Evolutionary conservation across 2,329 filamentous ascomycete genomes (phyloP), one percentile per base, ranked within the genome.

Genomic region (Eutypella sp.): DNA sequence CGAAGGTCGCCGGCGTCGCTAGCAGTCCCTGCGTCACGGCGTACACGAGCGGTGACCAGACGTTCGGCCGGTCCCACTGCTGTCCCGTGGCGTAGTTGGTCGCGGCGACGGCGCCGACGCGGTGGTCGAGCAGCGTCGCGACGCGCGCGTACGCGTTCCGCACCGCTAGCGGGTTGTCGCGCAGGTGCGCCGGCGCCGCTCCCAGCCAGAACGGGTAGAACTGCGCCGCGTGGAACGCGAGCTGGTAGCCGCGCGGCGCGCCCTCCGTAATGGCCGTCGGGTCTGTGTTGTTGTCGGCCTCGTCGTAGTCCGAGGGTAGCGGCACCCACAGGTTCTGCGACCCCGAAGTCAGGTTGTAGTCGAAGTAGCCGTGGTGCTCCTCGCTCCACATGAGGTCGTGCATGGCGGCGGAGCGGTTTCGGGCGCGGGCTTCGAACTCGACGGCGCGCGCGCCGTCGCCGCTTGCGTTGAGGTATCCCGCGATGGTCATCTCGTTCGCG

Each of bases 151-250:
- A 86, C 0, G 74, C 76, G 16, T 64, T 68, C 45, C 72, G 70
- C 20, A 86, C 72, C 3, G 80, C 78, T 18, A 72, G 67, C 0
- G 82, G 78, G 59, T 84, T 79, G 50, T 76, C 67, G 58, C 74
- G 79, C 51, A 86, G 69, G 47, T 72, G 64, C 0, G 61, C 57
- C 0, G 81, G 80, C 0, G 82, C 82, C 1, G 82, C 80, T 18
- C 82, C 82, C 2, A 79, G 77, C 82, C 82, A 86, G 71, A 85
- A 85, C 2, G 83, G 83, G 59, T 81, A 85, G 61, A 82, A 78
- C 59, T 85, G 82, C 1, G 75, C 75, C 8, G 77, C 62, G 47
- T 76, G 65, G 58, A 85, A 84, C 47, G 76, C 57, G 19, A 84
- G 67, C 58, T 85, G 79, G 33, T 76, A 61, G 34, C 75, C 80